Evolutionary conservation across 2,329 filamentous ascomycete species (phyloP), one percentile per base, ranked within the genome.

Genomic region (Juglanconis oblonga): DNA sequence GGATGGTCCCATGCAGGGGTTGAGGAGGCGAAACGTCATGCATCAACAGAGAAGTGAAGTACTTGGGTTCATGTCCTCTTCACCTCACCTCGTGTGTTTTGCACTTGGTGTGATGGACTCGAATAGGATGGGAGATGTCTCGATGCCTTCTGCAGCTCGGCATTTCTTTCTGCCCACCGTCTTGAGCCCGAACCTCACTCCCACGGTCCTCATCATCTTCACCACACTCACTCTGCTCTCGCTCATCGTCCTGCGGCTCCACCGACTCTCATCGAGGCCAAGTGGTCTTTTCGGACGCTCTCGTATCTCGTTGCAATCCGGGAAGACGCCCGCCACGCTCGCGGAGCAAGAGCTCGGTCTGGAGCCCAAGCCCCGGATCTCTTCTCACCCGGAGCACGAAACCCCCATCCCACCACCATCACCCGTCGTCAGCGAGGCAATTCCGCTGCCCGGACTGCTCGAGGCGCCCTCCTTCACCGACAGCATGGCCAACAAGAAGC

Each of bases 401-500:
- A n/a, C 10, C 33, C 6, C 11, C 33, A 14, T 5, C 4, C 7
- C 14, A 24, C 4, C 14, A 31, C 17, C 8, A 11, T 1, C 38
- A 40, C 33, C 9, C n/a, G n/a, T 32, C 31, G 14, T 24, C 32
- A 9, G 7, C 6, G 32, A 13, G 33, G 35, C 42, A 7, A 29
- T 48, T 44, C 33, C 17, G 14, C 33, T 24, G 31, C 6, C 24
- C 13, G 45, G 24, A 50, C n/a, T 31, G 13, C 45, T 35, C 33
- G 10, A 35, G 11, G 14, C 13, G 54, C 38, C 45, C 33, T 33
- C 42, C 33, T 33, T 32, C 57, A 35, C 6, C 50, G 17, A 5
- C 40, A 50, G 49, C 13, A 62, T 62, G 60, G 57, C 60, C 48
- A 45, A 45, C 35, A 48, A 33, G n/a, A 52, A 9, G 8, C 7